A percentile compares a stretch with the other conserved stretches of the same genome.
Evolutionary conservation across 306 rosid species (phyloP).

Genomic region (Arachis hypogaea): DNA sequence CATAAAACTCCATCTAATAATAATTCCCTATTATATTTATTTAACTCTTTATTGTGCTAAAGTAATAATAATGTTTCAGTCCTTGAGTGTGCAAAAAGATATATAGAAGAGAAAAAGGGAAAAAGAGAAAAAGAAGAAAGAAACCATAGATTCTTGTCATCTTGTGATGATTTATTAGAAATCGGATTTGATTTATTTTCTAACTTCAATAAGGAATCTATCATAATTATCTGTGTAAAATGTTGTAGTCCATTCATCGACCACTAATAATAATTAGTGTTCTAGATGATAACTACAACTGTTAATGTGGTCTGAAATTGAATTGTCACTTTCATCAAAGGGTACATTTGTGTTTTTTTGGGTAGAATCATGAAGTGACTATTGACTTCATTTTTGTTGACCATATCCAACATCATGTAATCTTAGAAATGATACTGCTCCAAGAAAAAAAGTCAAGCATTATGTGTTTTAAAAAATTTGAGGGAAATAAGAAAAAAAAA

Average conservation of each 20-base stretch:
- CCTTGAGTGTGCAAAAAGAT: conserved; percentile 12
- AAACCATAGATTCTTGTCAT: conserved; percentile 3
- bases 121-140: background rate
- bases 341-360: conserved; percentile 27
- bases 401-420: conserved; percentile 48
- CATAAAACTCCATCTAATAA: background rate
- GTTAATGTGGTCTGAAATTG: conserved; percentile 41
- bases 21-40: background rate
- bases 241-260: conserved; percentile 38
- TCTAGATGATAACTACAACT: conserved; percentile 34
- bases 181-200: background rate
- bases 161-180: conserved; percentile 19
- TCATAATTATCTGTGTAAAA: conserved; percentile 31
- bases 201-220: conserved; percentile 11
- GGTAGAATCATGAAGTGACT: conserved; percentile 42
- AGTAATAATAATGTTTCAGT: conserved; percentile 19
- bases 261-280: conserved; percentile 41
- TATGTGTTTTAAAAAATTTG: conserved; percentile 23
- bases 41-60: background rate
- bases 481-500: conserved; percentile 24
- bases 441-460: conserved; percentile 42
- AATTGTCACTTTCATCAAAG: conserved; percentile 48
- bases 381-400: conserved; percentile 32
- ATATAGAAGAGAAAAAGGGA: too few species aligned
- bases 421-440: conserved; percentile 46